These are phyloP conservation scores for Starmerella bombicola DNA, from an alignment of 805 yeast species.

Conservation along the genomic window DNA sequence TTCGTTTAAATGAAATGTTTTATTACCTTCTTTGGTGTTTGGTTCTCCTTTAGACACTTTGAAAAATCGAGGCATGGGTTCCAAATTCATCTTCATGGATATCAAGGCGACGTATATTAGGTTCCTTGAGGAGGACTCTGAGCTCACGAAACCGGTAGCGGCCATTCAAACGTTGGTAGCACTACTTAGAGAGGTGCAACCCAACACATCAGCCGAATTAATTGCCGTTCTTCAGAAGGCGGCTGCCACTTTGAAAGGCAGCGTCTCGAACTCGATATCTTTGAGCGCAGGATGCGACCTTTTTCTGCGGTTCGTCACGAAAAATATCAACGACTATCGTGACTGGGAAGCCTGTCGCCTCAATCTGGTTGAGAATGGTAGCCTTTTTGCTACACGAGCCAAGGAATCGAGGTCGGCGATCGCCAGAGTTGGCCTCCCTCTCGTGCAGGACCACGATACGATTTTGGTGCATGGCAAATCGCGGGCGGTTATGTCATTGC, in stretches of 20 bases:
- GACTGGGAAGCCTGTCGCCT: constrained; percentile 91
- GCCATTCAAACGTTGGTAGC: constrained; percentile 92
- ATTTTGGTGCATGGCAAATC: constrained; percentile 84
- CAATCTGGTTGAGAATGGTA: constrained; percentile 87
- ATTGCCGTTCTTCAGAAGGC: constrained; percentile 71
- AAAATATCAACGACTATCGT: constrained; percentile 69
- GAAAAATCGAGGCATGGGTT: background rate
- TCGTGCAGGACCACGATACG: constrained; percentile 83
- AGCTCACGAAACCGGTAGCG: constrained; percentile 98
- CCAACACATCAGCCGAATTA: constrained; percentile 86
- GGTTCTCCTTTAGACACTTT: background rate
- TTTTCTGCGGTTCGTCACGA: constrained; percentile 81
- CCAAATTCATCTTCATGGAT: constrained; percentile 43
- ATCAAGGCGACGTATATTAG: constrained; percentile 68
- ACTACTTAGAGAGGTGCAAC: constrained; percentile 66
- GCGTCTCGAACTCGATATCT: constrained; percentile 84
- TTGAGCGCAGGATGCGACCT: constrained; percentile 95
- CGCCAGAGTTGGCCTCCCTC: constrained; percentile 77
- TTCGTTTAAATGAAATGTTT: too few relatives aligned
- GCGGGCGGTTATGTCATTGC: constrained; percentile 71
- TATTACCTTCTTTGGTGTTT: too few relatives aligned
- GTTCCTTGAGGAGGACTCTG: constrained; percentile 80
- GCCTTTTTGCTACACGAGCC: constrained; percentile 80
- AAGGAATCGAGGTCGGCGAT: constrained; percentile 77
- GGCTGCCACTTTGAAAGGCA: constrained; percentile 55